Base-by-base conservation (phyloP, 305 asterid genomes). In the Fraxinus platypoda region DNA sequence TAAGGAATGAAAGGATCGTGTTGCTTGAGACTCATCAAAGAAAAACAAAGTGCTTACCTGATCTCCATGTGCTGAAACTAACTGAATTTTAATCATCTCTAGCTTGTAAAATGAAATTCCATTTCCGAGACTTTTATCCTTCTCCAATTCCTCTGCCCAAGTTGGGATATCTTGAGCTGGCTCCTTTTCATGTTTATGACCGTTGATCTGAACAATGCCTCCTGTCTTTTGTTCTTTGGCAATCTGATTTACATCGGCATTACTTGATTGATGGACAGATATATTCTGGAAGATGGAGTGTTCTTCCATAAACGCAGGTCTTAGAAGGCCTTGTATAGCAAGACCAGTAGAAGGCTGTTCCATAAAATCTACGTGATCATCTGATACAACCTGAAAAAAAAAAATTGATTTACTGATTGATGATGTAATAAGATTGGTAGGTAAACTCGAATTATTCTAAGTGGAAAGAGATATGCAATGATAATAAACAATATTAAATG, bases 291-390 rank as follows among this genome's bases (percentile, higher is more conserved):
- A 87, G 85, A 91, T 91, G 15, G 93, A 81, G 79, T 91, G 97
- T 82, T 96, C 99, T 90, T 96, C 99, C 49, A 93, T 84, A 86
- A 92, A 91, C 54, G 99, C 95, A 82, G 98, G 97, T 85, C 98
- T 94, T 81, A 96, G 83, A 86, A 96, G 87, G 84, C 99, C 99
- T 84, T 94, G 97, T 81, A 96, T 91, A 30, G 95, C 94, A 83
- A 96, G 93, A 78, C 99, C 98, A 73, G 94, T 93, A 59, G 98
- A 90, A 75, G 98, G 98, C 86, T 92, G 98, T 80, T 96, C 98
- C 99, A 96, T 92, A 85, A 89, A 90, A 89, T 96, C 98, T 73
- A 96, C 86, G 43, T 98, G 97, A 85, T 91, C 93, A 79, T 92
- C 98, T 49, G 94, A 89, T 74, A 91, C 94, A n/a, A 87, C 98